Evolutionary conservation across 192 early-diverging fungal species (phyloP), one percentile per base, ranked within the genome.

Genomic region (Gamsiella multidivaricata): DNA sequence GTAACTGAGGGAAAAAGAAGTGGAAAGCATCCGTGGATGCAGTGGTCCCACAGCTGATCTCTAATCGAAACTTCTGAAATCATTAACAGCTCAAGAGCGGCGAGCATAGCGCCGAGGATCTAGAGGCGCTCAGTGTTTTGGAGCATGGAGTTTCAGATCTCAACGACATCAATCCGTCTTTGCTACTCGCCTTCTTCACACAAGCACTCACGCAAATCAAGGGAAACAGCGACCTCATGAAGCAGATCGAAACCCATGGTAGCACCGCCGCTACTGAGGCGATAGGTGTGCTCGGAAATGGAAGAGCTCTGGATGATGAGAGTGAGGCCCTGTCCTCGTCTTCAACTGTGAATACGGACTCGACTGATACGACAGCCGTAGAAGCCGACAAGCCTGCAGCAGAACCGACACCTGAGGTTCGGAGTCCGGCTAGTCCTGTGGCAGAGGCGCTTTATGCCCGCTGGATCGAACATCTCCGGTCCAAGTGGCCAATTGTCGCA

Each of bases 401-500:
- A 28, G 47, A 46, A 29, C 26, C 65, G 3, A 31, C 36, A 20
- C 34, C 68, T 2, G 81, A 71, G 37, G 72, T 61, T 10, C 65
- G 69, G 11, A 74, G 62, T 32, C 33, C 66, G 5, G 57, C 67
- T 3, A 72, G 62, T 42, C 75, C 81, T 23, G 72, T 83, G 4
- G 57, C 75, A 6, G 81, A 83, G 25, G 71, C 78, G 6, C 47
- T 83, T 22, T 83, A 80, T 62, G 54, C 70, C 5, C 66, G 71
- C 22, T 83, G 81, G 81, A 80, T 83, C 32, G 81, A 80, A 28
- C 81, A 79, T 37, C 54, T 83, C 53, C 58, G 71, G 39, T 72
- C 69, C 20, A 83, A 83, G 54, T 83, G 81, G 81, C 70, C 75
- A n/a, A 82, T 82, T 72, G 64, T 78, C 66, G 74, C 74, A 62